Evolutionary conservation across 306 rosid genomes (phyloP).

Genomic region (Lathyrus sativus): DNA sequence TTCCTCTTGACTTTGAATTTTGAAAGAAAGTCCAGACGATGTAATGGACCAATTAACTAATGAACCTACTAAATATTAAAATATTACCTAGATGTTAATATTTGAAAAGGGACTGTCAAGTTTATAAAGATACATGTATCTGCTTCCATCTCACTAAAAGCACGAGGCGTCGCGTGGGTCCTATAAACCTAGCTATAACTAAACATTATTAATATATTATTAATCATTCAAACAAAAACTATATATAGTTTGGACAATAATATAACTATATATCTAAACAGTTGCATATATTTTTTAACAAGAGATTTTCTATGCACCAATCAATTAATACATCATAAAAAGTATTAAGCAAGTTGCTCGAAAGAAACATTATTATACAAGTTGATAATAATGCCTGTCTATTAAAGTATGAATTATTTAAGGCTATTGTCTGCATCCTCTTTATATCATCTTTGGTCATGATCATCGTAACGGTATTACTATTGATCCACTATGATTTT

Average conservation of each 20-base stretch:
- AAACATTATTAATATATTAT: no score
- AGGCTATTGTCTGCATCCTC: conserved; percentile 11
- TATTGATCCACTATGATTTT: background rate
- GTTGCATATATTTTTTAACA: no score
- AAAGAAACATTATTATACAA: conserved; percentile 24
- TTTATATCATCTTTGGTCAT: conserved; percentile 28
- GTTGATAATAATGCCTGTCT: conserved; percentile 24
- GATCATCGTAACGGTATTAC: conserved; percentile 26
- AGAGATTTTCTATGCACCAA: no score
- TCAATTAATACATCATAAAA: no score
- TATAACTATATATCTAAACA: no score
- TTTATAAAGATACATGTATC: conserved; percentile 40
- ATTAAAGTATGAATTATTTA: background rate
- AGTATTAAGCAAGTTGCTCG: conserved; percentile 12
- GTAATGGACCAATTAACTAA: conserved; percentile 19
- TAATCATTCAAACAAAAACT: no score
- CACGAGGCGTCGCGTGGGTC: conserved; percentile 46
- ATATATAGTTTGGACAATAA: no score
- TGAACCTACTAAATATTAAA: background rate
- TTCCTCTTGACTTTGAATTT: conserved; percentile 44
- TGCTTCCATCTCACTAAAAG: conserved; percentile 13
- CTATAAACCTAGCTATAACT: background rate
- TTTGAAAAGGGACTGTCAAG: conserved; percentile 5
- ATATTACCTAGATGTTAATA: background rate
- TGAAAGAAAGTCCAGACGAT: conserved; percentile 36